phyloP scores from a whole-genome alignment of 306 rosid genomes.

The Sindora glabra region DNA sequence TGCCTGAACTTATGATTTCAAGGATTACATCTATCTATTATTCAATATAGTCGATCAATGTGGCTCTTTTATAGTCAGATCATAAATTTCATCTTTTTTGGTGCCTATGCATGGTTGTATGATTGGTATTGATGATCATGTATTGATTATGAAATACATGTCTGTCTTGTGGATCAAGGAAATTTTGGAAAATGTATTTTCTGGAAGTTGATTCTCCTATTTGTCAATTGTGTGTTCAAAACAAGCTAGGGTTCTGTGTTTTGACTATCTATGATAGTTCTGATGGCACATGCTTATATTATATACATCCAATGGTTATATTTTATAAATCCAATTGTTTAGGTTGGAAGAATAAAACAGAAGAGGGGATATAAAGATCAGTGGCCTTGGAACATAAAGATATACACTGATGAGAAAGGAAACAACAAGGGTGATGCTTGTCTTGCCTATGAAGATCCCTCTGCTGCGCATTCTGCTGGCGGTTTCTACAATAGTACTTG shows the following conservation, averaged over 20 bases:
- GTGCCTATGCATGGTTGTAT: neutral
- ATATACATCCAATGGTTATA: too few species aligned
- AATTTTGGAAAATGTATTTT: too few species aligned
- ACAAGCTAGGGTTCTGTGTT: too few species aligned
- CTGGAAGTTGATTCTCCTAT: neutral
- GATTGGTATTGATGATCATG: neutral
- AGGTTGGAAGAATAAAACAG: conserved; percentile 99
- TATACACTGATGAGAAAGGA: conserved; percentile 86
- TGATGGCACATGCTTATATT: too few species aligned
- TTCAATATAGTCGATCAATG: neutral
- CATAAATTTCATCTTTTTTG: neutral
- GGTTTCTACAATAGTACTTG: conserved; percentile 72
- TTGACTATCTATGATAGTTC: neutral
- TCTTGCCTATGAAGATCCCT: conserved; percentile 92
- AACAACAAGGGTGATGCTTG: conserved; percentile 93
- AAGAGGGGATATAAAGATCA: conserved; percentile 98
- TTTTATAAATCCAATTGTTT: neutral
- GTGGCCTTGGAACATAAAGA: conserved; percentile 95
- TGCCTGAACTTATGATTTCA: conserved; percentile 4
- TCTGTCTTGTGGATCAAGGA: neutral
- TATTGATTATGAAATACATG: neutral
- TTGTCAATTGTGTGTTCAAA: neutral
- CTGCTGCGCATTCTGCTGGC: conserved; percentile 96
- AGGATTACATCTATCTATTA: neutral
- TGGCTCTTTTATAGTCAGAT: neutral